Evolutionary conservation across 306 rosid genomes (phyloP), one percentile per base, ranked within the genome.

Genomic region (Purshia tridentata): DNA sequence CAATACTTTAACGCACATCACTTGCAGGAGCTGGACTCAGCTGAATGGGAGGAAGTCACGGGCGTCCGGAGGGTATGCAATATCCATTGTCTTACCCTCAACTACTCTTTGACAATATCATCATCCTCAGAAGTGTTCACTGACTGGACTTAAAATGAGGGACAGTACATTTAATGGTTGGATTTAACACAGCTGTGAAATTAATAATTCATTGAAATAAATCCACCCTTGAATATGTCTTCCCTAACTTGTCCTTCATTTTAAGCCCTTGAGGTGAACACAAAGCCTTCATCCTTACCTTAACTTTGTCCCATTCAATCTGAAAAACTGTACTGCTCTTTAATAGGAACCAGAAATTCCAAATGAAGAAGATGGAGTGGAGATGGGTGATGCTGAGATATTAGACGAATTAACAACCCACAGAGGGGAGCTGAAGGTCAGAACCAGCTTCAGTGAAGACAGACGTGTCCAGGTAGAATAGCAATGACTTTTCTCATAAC

Each of bases 361-460:
- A 70, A 41, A 81, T 9, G 79, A 20, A 18, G 91, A 88, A 59
- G 73, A 48, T 53, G 81, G 41, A 58, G 64, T 44, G 59, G 83
- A 80, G 55, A 72, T 77, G 48, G 80, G 66, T 55, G 80, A 89
- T 82, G 97, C 85, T 73, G 97, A 93, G 86, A 89, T 90, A 52
- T 77, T 93, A 13, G 97, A 93, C 42, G 90, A 81, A 69, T 77
- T 91, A 67, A 89, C 96, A 54, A 93, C 96, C 11, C 83, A 77
- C 20, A 88, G 98, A 82, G 97, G 98, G 53, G 97, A 93, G 79
- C 67, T 93, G 75, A 93, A 90, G 84, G 73, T 90, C 68, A 87
- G 82, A 90, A 73, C 76, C 39, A 90, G 93, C 85, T 88, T 86
- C 56, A 74, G 11, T 0, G 98, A 93, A 64, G 97, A 93, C 42